Evolutionary conservation across 148 eudicot genomes (phyloP).

Genomic region (Chenopodium suecicum): DNA sequence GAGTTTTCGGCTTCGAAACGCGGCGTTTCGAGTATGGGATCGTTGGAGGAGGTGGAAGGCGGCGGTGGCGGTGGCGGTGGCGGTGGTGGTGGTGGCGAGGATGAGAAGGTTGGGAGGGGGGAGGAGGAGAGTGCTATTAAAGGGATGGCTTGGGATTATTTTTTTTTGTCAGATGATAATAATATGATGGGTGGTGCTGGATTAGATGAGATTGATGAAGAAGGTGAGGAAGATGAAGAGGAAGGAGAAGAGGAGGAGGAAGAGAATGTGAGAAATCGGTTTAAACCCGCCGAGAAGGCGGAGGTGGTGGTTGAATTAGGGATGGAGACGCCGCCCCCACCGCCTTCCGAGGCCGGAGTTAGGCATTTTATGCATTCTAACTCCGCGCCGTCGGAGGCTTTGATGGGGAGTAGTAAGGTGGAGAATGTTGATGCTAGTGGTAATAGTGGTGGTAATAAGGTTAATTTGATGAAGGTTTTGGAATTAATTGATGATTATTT

Average conservation of each 20-base stretch:
- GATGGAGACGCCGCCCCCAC: constrained; percentile 37
- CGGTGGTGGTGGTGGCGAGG: background rate
- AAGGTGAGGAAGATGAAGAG: constrained; percentile 25
- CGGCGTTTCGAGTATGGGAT: constrained; percentile 56
- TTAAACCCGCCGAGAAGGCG: constrained; percentile 68
- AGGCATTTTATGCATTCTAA: constrained; percentile 80
- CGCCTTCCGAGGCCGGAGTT: constrained; percentile 15
- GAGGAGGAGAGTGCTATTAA: constrained; percentile 39
- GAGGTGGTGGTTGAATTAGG: constrained; percentile 31
- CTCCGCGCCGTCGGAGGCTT: constrained; percentile 65
- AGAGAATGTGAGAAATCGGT: constrained; percentile 37
- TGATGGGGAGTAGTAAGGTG: constrained; percentile 24
- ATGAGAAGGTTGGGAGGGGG: constrained; percentile 28
- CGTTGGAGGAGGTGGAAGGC: constrained; percentile 38
- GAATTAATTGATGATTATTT: constrained; percentile 84
- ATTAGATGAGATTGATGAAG: constrained; percentile 44
- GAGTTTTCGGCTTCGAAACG: constrained; percentile 43
- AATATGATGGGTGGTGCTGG: constrained; percentile 37
- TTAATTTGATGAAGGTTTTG: constrained; percentile 70
- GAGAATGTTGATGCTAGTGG: constrained; percentile 22
- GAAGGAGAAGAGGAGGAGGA: constrained; percentile 22
- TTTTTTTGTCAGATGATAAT: constrained; percentile 45
- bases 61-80: constrained; percentile 30
- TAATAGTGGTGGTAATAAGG: constrained; percentile 48
- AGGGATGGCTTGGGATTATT: constrained; percentile 91